Evolutionary conservation across 2,329 filamentous ascomycete genomes (phyloP).

Genomic region (Grosmannia serpens): DNA sequence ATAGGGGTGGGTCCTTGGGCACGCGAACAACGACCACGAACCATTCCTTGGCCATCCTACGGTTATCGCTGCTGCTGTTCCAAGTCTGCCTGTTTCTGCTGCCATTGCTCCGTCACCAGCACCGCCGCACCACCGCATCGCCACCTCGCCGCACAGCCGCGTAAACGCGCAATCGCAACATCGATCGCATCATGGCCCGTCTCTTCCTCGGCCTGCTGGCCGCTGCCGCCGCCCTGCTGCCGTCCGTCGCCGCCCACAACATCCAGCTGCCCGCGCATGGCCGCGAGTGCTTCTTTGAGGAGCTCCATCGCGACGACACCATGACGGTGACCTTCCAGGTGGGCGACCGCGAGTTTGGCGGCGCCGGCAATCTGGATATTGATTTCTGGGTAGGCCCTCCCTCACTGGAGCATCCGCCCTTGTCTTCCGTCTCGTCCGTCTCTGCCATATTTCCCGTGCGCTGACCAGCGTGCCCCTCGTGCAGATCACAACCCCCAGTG

Average conservation of each 20-base stretch:
- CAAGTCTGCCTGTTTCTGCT: not conserved
- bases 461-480: not conserved
- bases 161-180: not conserved
- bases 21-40: constrained; percentile 5
- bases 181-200: constrained; percentile 8
- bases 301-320: constrained; percentile 82
- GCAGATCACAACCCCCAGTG: constrained; percentile 67
- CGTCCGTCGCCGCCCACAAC: constrained; percentile 72
- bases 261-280: constrained; percentile 90
- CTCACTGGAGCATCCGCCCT: no score
- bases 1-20: constrained; percentile 1
- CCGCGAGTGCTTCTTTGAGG: constrained; percentile 95
- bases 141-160: not conserved
- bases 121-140: not conserved
- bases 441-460: not conserved
- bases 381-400: constrained; percentile 79
- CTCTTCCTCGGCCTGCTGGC: constrained; percentile 20
- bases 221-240: constrained; percentile 42
- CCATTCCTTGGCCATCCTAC: not conserved
- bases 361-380: constrained; percentile 86
- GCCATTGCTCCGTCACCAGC: not conserved
- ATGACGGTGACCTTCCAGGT: constrained; percentile 99
- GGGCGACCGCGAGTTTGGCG: constrained; percentile 90
- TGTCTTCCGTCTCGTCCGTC: no score
- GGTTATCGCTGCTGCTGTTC: not conserved